These are phyloP conservation scores for Trichophyton verrucosum DNA, from an alignment of 2,329 filamentous ascomycete species.

Conservation along the genomic window DNA sequence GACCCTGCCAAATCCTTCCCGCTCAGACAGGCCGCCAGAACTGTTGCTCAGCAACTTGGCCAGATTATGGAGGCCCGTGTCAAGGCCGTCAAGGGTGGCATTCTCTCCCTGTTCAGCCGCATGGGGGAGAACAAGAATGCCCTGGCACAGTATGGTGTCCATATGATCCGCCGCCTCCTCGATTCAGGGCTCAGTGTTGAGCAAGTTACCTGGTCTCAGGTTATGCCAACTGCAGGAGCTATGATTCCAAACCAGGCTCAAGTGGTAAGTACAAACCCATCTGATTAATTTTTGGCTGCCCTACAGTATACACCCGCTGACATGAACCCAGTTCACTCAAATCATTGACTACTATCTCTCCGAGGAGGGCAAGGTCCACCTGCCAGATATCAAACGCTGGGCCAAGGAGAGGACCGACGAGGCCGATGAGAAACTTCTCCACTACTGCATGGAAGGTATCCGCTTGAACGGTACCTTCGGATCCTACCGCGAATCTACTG, in stretches of 20 bases:
- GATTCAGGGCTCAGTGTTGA: slow-evolving; percentile 50
- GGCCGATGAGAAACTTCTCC: slow-evolving; percentile 15
- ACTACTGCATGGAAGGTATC: slow-evolving; percentile 19
- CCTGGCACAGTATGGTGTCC: slow-evolving; percentile 51
- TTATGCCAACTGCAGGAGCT: slow-evolving; percentile 54
- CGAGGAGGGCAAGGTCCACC: slow-evolving; percentile 31
- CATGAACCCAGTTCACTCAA: slow-evolving; percentile 32
- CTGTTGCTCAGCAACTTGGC: slow-evolving; percentile 30
- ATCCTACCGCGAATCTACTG: slow-evolving; percentile 37
- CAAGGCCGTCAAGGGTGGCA: slow-evolving; percentile 33
- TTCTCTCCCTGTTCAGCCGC: slow-evolving; percentile 39
- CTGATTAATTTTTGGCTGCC: slow-evolving; percentile 31
- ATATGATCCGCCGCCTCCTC: slow-evolving; percentile 52
- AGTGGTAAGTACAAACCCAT: slow-evolving; percentile 15
- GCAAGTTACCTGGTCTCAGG: slow-evolving; percentile 59
- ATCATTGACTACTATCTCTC: slow-evolving; percentile 34
- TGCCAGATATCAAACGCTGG: slow-evolving; percentile 33
- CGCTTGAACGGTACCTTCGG: slow-evolving; percentile 42
- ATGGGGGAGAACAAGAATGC: slow-evolving; percentile 42
- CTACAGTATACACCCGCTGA: slow-evolving; percentile 42
- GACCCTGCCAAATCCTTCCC: slow-evolving; percentile 38
- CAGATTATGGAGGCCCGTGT: slow-evolving; percentile 29
- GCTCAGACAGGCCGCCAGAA: slow-evolving; percentile 33
- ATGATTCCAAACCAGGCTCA: slow-evolving; percentile 53
- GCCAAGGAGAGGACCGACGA: slow-evolving; percentile 26